These are phyloP conservation scores for Hordeum marinum DNA, from an alignment of 176 grass and related monocot genomes.

Conservation along the genomic window DNA sequence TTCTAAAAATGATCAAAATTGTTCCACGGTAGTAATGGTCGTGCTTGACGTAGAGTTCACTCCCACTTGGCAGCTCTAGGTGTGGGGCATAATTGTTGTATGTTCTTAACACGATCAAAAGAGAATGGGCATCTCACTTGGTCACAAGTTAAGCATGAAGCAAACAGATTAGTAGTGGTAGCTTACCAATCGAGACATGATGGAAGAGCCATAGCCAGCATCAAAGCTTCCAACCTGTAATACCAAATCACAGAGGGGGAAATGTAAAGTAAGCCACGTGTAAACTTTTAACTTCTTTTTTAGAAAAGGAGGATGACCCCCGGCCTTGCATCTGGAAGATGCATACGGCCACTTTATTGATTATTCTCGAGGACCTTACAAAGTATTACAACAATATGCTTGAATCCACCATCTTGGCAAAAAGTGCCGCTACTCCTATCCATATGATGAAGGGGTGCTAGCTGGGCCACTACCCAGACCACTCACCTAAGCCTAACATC, in stretches of 20 bases:
- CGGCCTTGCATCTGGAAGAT: too few relatives aligned
- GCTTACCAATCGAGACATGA: conserved; percentile 91
- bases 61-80: neutral
- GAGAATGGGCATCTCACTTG: neutral
- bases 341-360: too few relatives aligned
- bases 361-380: too few relatives aligned
- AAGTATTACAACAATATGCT: too few relatives aligned
- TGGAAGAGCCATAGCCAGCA: conserved; percentile 92
- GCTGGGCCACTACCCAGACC: too few relatives aligned
- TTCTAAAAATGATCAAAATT: neutral
- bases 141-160: neutral
- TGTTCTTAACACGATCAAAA: neutral
- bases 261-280: neutral
- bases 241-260: neutral
- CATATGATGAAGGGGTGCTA: too few relatives aligned
- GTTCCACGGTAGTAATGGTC: neutral
- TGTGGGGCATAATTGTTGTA: neutral
- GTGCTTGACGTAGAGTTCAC: neutral
- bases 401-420: too few relatives aligned
- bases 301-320: too few relatives aligned
- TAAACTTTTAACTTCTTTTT: neutral
- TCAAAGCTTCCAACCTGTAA: conserved; percentile 90
- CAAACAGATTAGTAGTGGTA: neutral
- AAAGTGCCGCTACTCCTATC: too few relatives aligned
- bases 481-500: too few relatives aligned